These are phyloP conservation scores for Thelonectria discophora DNA, from an alignment of 2,329 filamentous ascomycete species.

Conservation along the genomic window DNA sequence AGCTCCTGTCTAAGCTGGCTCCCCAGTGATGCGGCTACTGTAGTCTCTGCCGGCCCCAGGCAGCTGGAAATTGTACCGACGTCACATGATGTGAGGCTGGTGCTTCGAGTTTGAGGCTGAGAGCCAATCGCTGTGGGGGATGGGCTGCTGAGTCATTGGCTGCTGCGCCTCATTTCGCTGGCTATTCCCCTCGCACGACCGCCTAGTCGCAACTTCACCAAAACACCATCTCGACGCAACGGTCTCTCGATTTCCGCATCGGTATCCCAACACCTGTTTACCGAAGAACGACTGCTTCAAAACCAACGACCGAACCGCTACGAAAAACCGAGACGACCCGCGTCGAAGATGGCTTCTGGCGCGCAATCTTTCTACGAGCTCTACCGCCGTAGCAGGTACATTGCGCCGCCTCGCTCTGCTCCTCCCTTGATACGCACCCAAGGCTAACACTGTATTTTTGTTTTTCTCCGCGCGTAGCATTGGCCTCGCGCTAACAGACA, in stretches of 20 bases:
- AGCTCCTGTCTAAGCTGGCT: constrained; percentile 41
- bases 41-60: constrained; percentile 32
- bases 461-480: constrained; percentile 67
- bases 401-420: constrained; percentile 41
- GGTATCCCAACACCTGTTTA: background rate
- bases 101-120: background rate
- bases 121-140: background rate
- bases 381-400: constrained; percentile 98
- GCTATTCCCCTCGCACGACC: constrained; percentile 9
- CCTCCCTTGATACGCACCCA: constrained; percentile 42
- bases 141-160: constrained; percentile 1
- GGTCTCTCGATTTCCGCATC: constrained; percentile 12
- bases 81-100: constrained; percentile 50
- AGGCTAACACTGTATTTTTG: constrained; percentile 34
- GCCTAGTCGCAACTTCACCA: constrained; percentile 8
- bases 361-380: constrained; percentile 84
- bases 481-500: constrained; percentile 92
- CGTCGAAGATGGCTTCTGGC: constrained; percentile 55
- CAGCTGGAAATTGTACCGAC: constrained; percentile 41
- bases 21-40: constrained; percentile 36
- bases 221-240: constrained; percentile 12
- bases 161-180: constrained; percentile 10
- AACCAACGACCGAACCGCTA: background rate
- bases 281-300: background rate
- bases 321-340: constrained; percentile 8